Evolutionary conservation across 164 flowering plant genomes (phyloP).

Genomic region (Vitis rotundifolia): DNA sequence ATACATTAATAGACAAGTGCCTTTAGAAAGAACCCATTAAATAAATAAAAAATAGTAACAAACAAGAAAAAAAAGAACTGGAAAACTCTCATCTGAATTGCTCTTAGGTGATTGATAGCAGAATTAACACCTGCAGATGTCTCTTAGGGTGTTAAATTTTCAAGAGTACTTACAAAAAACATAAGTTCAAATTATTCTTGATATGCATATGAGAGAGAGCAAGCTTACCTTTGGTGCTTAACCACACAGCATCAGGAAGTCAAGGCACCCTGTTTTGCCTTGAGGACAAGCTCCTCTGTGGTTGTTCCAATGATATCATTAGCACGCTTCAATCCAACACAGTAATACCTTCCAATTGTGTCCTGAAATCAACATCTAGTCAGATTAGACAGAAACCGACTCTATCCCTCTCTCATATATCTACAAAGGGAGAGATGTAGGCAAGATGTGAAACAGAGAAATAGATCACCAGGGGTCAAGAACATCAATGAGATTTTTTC

Average conservation of each 20-base stretch:
- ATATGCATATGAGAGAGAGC: neutral
- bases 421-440: neutral
- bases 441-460: neutral
- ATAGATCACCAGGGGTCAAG: neutral
- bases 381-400: too few relatives aligned
- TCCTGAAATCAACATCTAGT: constrained; percentile 48
- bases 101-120: neutral
- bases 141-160: neutral
- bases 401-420: neutral
- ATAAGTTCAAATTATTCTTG: neutral
- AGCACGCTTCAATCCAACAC: constrained; percentile 77
- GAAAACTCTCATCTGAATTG: neutral
- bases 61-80: too few relatives aligned
- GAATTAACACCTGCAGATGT: neutral
- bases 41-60: neutral
- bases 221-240: neutral
- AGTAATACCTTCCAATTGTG: constrained; percentile 65
- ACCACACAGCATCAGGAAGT: constrained; percentile 21
- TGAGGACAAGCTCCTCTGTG: constrained; percentile 87
- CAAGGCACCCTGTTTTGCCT: constrained; percentile 49
- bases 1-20: neutral
- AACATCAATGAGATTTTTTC: neutral
- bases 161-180: too few relatives aligned
- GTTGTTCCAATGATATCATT: constrained; percentile 94
- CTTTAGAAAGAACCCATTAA: neutral